Conservation (phyloP, 2,329 filamentous ascomycete genomes). For the Cytospora leucostoma region DNA sequence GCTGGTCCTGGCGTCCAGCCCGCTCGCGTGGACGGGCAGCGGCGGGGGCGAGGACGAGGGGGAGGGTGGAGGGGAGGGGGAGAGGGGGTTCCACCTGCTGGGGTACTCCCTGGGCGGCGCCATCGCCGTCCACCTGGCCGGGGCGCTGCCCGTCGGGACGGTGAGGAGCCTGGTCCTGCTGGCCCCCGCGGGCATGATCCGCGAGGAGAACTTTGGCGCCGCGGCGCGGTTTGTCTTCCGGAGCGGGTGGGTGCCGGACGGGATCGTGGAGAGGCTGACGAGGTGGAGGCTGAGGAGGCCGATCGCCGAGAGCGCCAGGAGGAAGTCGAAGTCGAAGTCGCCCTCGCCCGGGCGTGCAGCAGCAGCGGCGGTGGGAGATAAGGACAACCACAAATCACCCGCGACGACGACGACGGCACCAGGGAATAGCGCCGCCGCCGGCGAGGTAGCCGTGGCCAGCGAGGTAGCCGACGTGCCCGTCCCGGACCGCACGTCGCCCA, state of each 20-base stretch:
- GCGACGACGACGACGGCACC: neutral
- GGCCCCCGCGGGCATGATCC: slow-evolving; percentile 68
- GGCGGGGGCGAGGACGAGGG: slow-evolving; percentile 35
- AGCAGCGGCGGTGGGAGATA: no score
- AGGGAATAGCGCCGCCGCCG: slow-evolving; percentile 8
- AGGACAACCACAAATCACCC: no score
- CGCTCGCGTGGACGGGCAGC: slow-evolving; percentile 53
- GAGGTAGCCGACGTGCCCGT: slow-evolving; percentile 38
- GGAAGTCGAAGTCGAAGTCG: slow-evolving; percentile 20
- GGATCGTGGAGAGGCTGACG: slow-evolving; percentile 51
- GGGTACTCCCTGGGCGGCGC: slow-evolving; percentile 83
- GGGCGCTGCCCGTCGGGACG: slow-evolving; percentile 62
- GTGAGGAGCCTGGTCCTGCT: slow-evolving; percentile 66
- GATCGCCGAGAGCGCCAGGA: slow-evolving; percentile 45
- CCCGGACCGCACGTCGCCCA: slow-evolving; percentile 33
- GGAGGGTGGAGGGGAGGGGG: no score
- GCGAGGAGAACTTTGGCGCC: slow-evolving; percentile 59
- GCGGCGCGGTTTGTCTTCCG: slow-evolving; percentile 54
- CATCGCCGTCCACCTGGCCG: slow-evolving; percentile 68
- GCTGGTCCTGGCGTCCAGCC: slow-evolving; percentile 64
- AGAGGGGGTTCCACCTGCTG: slow-evolving; percentile 62
- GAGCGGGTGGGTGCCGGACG: slow-evolving; percentile 56
- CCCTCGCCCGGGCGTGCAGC: no score
- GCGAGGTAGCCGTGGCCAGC: slow-evolving; percentile 27
- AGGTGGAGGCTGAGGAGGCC: slow-evolving; percentile 51